These are phyloP conservation scores for Lichina pygmaea DNA, from an alignment of 495 filamentous ascomycete genomes.

Conservation along the genomic window DNA sequence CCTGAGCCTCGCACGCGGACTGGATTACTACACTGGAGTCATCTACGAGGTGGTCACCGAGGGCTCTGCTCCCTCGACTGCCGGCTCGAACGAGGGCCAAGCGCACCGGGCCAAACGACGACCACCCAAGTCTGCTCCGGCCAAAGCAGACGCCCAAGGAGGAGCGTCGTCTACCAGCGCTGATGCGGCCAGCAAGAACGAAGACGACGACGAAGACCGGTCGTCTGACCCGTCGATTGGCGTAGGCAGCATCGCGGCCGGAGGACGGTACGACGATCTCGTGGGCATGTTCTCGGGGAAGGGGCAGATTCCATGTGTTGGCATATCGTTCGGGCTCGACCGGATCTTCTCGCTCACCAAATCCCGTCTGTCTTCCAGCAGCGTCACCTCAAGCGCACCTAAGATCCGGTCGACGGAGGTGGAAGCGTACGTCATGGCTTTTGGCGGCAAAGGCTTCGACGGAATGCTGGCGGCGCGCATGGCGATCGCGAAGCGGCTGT, in stretches of 20 bases:
- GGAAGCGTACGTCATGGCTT: constrained; percentile 78
- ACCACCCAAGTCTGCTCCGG: constrained; percentile 13
- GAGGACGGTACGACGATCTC: constrained; percentile 78
- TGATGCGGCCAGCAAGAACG: constrained; percentile 13
- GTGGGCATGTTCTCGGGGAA: constrained; percentile 82
- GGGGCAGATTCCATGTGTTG: constrained; percentile 68
- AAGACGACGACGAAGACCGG: constrained; percentile 45
- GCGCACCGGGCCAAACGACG: constrained; percentile 21
- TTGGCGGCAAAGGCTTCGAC: constrained; percentile 67
- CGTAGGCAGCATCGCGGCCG: constrained; percentile 69
- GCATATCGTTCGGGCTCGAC: constrained; percentile 85
- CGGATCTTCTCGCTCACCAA: constrained; percentile 83
- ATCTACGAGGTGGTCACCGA: constrained; percentile 85
- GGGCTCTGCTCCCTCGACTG: constrained; percentile 37
- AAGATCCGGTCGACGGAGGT: constrained; percentile 41
- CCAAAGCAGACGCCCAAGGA: not conserved
- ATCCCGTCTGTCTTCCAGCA: constrained; percentile 37
- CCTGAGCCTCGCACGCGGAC: constrained; percentile 53
- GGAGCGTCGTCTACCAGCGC: not conserved
- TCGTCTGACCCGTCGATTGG: constrained; percentile 61
- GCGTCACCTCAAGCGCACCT: constrained; percentile 10
- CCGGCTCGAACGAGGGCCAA: constrained; percentile 5
- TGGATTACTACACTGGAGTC: constrained; percentile 87
- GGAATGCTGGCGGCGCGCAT: constrained; percentile 63
- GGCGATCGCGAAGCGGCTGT: constrained; percentile 39